Percentiles rank a stretch among this genome's conserved stretches.
phyloP scores from a whole-genome alignment of 2,329 filamentous ascomycete species.

The Stemphylium vesicarium region DNA sequence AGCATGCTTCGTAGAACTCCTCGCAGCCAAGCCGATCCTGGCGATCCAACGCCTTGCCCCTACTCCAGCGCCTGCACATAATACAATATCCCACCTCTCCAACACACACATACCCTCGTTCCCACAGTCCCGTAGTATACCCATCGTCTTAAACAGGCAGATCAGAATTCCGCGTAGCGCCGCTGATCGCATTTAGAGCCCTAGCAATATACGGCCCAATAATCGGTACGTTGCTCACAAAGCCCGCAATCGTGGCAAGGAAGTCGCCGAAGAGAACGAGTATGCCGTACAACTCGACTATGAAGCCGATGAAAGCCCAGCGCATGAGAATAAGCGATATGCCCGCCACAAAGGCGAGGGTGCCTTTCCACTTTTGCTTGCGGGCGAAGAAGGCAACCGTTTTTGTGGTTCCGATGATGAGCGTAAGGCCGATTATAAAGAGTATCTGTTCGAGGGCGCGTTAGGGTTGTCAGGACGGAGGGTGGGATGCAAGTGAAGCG shows the following conservation, averaged over 20 bases:
- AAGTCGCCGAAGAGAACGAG: constrained; percentile 95
- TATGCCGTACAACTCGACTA: constrained; percentile 91
- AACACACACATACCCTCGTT: not conserved
- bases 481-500: constrained; percentile 9
- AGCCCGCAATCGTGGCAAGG: constrained; percentile 86
- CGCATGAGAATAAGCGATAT: constrained; percentile 84
- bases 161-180: constrained; percentile 18
- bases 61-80: constrained; percentile 1
- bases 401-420: constrained; percentile 92
- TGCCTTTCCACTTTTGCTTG: constrained; percentile 90
- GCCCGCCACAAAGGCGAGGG: constrained; percentile 82
- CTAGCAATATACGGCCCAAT: constrained; percentile 85
- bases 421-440: constrained; percentile 93
- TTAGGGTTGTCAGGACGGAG: constrained; percentile 5
- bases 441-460: constrained; percentile 70
- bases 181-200: constrained; percentile 59
- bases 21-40: not conserved
- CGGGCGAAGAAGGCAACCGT: constrained; percentile 94
- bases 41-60: not conserved
- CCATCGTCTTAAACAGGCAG: constrained; percentile 16
- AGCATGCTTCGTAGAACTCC: not conserved
- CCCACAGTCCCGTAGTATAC: not conserved
- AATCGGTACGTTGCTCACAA: constrained; percentile 82
- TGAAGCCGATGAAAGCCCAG: constrained; percentile 91
- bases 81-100: not conserved